Evolutionary conservation across 768 basidiomycete genomes (phyloP), one percentile per base, ranked within the genome.

Genomic region (Auricularia heimuer): DNA sequence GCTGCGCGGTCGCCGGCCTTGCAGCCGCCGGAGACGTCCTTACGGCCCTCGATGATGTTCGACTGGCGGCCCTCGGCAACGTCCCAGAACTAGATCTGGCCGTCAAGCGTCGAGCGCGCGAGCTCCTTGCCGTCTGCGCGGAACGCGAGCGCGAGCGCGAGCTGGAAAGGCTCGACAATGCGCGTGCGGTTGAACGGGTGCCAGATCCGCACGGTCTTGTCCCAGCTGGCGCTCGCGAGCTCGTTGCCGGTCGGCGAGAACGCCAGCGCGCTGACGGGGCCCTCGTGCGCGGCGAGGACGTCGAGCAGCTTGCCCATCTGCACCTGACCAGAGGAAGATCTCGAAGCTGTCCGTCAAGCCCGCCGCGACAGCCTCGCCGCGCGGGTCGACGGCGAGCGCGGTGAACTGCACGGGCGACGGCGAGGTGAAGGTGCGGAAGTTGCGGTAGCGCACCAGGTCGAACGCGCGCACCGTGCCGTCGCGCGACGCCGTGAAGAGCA

Each of bases 391-490:
- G 0, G 95, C 94, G 11, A 99, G 81, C 61, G 86, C 89, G 4
- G 93, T 94, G 76, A 99, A 99, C 72, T 99, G 97, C n/a, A 94
- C 94, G 4, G 97, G 97, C 0, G 89, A 85, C 0, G 97, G 97
- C 0, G 95, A 94, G 3, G 96, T 97, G 76, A 98, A 98, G 0
- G 94, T 98, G 61, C 97, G 87, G 82, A 99, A 99, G 77, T 98
- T 98, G 69, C 97, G 88, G 77, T 98, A 99, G 58, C 97, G 87
- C 63, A 98, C 82, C 62, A 99, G 85, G 77, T 99, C 97, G 78
- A 89, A 98, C 11, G 96, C 97, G 60, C 97, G 88, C 39, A 99
- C 91, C 0, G 97, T 99, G 12, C 97, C 97, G 73, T 99, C 97
- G 24, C 95, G 80, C 4, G 94, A 95, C 37, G 94, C 89, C 2